Base-by-base conservation (phyloP, 2,329 filamentous ascomycete genomes). In the Ophiosphaerella herpotricha region DNA sequence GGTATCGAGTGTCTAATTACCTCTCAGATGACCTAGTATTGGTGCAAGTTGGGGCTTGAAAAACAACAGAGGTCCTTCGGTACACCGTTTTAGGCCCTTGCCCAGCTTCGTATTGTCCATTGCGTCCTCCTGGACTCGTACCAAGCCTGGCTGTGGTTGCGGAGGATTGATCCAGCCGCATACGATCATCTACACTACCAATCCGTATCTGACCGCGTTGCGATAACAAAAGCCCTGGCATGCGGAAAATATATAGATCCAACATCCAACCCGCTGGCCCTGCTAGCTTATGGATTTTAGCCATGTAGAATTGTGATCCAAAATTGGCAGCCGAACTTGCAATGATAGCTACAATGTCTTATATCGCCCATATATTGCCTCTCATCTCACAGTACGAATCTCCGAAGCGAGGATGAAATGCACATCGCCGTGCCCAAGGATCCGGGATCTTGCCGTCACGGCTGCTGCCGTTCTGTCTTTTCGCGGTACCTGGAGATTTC, bases 321-420 rank as follows among this genome's bases (percentile, higher is more conserved):
- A 67, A 68, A 65, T 61, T 67, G 60, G 62, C 55, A 63, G 58
- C 67, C 67, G 67, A 57, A 64, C 50, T 67, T 61, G 64, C 60
- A 63, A 66, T 66, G 62, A 69, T 68, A 71, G 63, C 45, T 68
- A 66, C 58, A 68, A 61, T 29, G 68, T 68, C 52, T 57, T 63
- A 64, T 63, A 63, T 55, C 55, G 53, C 52, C 44, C 46, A 46
- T 58, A 66, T 62, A 69, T 69, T 70, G 58, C 58, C 54, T 40
- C 26, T 71, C 67, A 68, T 68, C 58, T 70, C 61, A 56, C 54
- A 38, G 57, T 63, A 63, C 62, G 59, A 56, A 52, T 50, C 58
- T 58, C 65, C 60, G 63, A 64, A 54, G 55, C 63, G 60, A 57
- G 44, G 32, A 51, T 54, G n/a, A 13, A 40, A 52, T 54, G 44